A percentile compares a stretch with the other conserved stretches of the same genome.
Conservation (phyloP, 78 protist genomes). For the Guillardia theta region DNA sequence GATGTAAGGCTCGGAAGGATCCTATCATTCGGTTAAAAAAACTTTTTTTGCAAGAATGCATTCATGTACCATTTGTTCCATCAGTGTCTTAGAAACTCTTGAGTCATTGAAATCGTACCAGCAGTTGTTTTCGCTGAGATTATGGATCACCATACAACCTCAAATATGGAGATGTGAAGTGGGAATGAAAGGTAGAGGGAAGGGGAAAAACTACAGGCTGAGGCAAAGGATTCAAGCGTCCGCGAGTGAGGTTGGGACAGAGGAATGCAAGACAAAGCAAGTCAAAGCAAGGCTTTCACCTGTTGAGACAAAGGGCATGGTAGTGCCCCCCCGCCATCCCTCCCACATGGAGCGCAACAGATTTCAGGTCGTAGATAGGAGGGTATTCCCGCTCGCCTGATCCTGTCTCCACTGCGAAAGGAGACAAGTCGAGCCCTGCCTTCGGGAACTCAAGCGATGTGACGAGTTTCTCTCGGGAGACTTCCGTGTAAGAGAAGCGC, state of each 20-base stretch:
- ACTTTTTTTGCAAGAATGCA: background rate
- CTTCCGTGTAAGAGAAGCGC: background rate
- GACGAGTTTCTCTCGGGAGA: background rate
- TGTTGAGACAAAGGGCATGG: background rate
- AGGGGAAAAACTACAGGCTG: background rate
- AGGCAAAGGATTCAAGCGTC: background rate
- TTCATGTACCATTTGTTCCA: background rate
- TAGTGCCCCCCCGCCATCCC: constrained; percentile 22
- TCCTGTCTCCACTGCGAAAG: background rate
- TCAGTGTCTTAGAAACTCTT: background rate
- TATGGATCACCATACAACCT: too few relatives aligned
- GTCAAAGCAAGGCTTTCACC: too few relatives aligned
- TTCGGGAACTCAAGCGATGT: background rate
- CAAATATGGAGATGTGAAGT: too few relatives aligned
- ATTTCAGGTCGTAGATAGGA: background rate
- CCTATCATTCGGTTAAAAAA: background rate
- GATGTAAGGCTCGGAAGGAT: background rate
- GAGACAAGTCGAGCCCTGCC: background rate
- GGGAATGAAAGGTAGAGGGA: background rate
- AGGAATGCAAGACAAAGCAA: too few relatives aligned
- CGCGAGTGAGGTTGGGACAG: background rate
- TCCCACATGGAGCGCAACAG: background rate
- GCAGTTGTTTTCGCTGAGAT: background rate
- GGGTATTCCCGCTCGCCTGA: background rate
- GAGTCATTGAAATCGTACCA: background rate